phyloP scores from a whole-genome alignment of 2,329 filamentous ascomycete genomes.

The Aspergillus aculeatus region DNA sequence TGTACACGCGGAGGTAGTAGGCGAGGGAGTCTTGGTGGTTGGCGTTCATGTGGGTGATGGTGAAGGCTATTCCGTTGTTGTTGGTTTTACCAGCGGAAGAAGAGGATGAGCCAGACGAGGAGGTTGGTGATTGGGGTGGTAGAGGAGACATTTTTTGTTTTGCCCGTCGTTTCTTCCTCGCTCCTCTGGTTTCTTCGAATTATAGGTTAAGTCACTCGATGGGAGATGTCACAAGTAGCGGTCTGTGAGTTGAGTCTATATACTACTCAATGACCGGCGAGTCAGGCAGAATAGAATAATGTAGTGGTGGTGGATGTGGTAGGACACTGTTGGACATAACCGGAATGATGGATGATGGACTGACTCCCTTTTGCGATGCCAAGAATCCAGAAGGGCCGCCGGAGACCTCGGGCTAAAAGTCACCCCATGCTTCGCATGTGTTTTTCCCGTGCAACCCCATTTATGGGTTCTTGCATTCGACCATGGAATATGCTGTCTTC shows the following conservation, averaged over 20 bases:
- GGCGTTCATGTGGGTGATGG: conserved; percentile 82
- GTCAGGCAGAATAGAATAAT: too few relatives aligned
- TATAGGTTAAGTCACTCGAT: neutral
- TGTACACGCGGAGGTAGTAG: conserved; percentile 75
- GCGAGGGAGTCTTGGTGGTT: conserved; percentile 74
- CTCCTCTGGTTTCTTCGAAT: neutral
- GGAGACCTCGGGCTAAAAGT: neutral
- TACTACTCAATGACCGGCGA: neutral
- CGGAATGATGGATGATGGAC: neutral
- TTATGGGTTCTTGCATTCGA: neutral
- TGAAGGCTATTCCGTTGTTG: conserved; percentile 54
- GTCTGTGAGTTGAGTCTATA: neutral
- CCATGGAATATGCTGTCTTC: neutral
- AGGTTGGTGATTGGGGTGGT: neutral
- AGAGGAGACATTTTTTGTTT: neutral
- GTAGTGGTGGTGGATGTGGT: neutral
- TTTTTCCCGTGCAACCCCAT: neutral
- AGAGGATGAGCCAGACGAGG: neutral
- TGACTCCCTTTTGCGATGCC: neutral
- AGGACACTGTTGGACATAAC: neutral
- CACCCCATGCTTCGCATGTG: neutral
- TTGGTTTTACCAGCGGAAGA: conserved; percentile 1
- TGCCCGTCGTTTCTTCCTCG: neutral
- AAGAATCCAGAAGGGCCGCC: neutral
- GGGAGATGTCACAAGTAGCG: neutral